Evolutionary conservation across 768 basidiomycete species (phyloP), one percentile per base, ranked within the genome.

Genomic region (Boletus pseudopeckii): DNA sequence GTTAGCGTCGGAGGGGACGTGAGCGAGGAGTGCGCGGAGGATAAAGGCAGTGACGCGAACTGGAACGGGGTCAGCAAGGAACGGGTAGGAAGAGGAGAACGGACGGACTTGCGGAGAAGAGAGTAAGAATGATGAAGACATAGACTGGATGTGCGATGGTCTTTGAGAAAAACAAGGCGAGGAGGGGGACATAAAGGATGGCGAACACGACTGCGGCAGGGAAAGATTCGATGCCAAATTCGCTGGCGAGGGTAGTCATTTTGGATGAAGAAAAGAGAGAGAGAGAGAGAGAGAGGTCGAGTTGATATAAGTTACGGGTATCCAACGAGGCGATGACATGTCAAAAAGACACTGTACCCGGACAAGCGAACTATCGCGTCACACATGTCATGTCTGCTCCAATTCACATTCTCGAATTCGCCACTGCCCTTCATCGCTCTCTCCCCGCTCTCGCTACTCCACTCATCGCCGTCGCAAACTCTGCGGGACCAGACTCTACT

Each of bases 401-500:
- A 11, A 82, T 85, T 45, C 65, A 70, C n/a, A 39, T 33, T 11
- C 57, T 59, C 57, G 86, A 87, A 61, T 85, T 87, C 53, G 55
- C 72, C 11, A 64, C 68, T 2, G 72, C 78, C 57, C 71, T 88
- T 17, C 15, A 5, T 2, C 64, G 58, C 10, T 57, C 42, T 17
- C 45, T 63, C 5, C 64, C 64, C 2, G 34, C 24, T 24, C 11
- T 17, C 26, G 17, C 55, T 0, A 5, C 2, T 0, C 36, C 36
- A 3, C 30, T 18, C 46, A 37, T 47, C 50, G 91, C 80, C 34
- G 79, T 92, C 41, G 90, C 86, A 20, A 85, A 84, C 66, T 92
- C 91, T 11, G 91, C 87, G 7, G 91, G 91, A 2, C 81, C 90
- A 10, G 91, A 93, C 67, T 93, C 91, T 4, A 83, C 85, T 0